Evolutionary conservation across 805 yeast genomes (phyloP).

Genomic region (Candida boleticola): DNA sequence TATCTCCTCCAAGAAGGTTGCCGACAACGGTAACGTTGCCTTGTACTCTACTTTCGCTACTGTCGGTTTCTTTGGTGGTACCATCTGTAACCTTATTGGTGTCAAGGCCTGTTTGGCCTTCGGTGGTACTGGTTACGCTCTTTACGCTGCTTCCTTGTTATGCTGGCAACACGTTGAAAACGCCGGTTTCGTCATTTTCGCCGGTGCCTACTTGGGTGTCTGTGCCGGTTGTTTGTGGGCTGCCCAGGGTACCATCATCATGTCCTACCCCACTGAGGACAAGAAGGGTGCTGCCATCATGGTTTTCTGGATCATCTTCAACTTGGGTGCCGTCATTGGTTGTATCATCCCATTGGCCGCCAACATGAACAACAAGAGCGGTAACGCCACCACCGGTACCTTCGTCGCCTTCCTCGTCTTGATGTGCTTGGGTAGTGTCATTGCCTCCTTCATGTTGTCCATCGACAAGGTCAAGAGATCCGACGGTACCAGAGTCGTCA

Average conservation of each 20-base stretch:
- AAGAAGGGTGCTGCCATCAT: slow-evolving; percentile 53
- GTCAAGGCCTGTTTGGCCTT: slow-evolving; percentile 41
- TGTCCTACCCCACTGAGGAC: slow-evolving; percentile 56
- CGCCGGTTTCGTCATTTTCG: slow-evolving; percentile 51
- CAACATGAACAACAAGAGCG: slow-evolving; percentile 39
- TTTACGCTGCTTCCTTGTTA: slow-evolving; percentile 52
- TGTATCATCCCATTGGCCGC: slow-evolving; percentile 55
- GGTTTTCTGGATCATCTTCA: slow-evolving; percentile 60
- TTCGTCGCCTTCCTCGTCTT: slow-evolving; percentile 53
- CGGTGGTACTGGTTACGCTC: slow-evolving; percentile 56
- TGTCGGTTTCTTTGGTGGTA: slow-evolving; percentile 58
- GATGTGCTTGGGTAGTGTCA: slow-evolving; percentile 44
- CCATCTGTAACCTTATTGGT: slow-evolving; percentile 51
- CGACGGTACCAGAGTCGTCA: slow-evolving; percentile 49
- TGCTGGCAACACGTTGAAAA: slow-evolving; percentile 46
- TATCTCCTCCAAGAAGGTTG: slow-evolving; percentile 32
- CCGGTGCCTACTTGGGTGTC: slow-evolving; percentile 57
- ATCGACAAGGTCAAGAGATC: slow-evolving; percentile 46
- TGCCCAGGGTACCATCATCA: slow-evolving; percentile 55
- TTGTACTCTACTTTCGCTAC: slow-evolving; percentile 54
- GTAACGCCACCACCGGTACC: slow-evolving; percentile 46
- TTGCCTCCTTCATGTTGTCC: slow-evolving; percentile 50
- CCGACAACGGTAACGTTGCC: slow-evolving; percentile 52
- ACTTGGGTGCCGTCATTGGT: slow-evolving; percentile 62
- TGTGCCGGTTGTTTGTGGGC: slow-evolving; percentile 59